Evolutionary conservation across 1,284 basidiomycete genomes (phyloP), one percentile per base, ranked within the genome.

Genomic region (Leucocoprinus gongylophorus): DNA sequence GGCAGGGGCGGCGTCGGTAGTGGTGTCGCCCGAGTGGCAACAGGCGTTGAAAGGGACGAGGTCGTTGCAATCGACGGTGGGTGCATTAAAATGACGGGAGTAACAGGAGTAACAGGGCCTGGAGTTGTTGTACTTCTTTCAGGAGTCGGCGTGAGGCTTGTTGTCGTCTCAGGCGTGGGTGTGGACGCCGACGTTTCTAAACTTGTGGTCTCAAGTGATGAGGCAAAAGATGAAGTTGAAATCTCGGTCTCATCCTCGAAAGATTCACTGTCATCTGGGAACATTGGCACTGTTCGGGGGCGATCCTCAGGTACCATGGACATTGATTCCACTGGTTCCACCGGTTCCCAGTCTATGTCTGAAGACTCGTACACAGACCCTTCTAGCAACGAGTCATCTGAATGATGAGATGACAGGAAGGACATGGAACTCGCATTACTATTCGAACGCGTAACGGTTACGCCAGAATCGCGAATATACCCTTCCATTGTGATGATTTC

Each of bases 401-500:
- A 88, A 57, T 88, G 82, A 57, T 85, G 82, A 9, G 87, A 88
- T 1, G 84, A 85, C 49, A 88, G 59, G 62, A 79, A 88, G 0
- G 83, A 86, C 32, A 74, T 63, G 26, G 71, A 74, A 47, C 77
- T 80, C n/a, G 69, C 71, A 12, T 78, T 75, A 55, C 77, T 78
- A 0, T 77, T 70, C 1, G 78, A 74, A 23, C 73, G 69, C 33
- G 73, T 68, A 28, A 73, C 60, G 12, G 59, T 57, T 18, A 58
- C 59, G 5, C 46, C 50, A 26, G 56, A 56, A 45, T 62, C 60
- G 45, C 67, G 45, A 17, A 57, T 56, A n/a, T 61, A 59, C 9
- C 58, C 56, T 9, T 59, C 63, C 20, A 48, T 48, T 6, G 64
- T 61, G n/a, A 48, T 44, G 15, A 48, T 30, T 21, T 53, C 51